Percentiles rank a stretch among this genome's conserved stretches.
These are phyloP conservation scores for Hemileccinum rubropunctum DNA, from an alignment of 768 basidiomycete species.

Conservation along the genomic window DNA sequence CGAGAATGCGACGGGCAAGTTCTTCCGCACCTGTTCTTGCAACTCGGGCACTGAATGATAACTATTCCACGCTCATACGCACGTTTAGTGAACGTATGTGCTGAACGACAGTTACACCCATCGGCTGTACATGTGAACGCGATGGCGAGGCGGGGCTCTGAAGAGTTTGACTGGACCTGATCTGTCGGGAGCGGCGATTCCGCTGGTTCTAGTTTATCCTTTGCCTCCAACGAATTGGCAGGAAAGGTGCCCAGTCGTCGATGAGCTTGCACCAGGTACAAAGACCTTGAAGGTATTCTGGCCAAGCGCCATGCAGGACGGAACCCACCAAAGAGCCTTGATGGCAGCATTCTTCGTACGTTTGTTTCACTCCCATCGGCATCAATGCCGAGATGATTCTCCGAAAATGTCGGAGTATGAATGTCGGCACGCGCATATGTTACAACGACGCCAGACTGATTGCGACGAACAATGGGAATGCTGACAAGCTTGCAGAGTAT, in stretches of 20 bases:
- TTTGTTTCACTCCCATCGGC: too few relatives aligned
- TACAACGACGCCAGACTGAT: too few relatives aligned
- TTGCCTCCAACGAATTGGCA: constrained; percentile 16
- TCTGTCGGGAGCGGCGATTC: constrained; percentile 3
- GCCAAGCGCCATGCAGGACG: constrained; percentile 44
- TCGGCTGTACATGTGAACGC: constrained; percentile 86
- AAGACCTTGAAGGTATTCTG: constrained; percentile 35
- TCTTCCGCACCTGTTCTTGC: constrained; percentile 71
- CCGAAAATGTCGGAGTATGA: constrained; percentile 24
- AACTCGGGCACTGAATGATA: constrained; percentile 86
- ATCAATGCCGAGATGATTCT: constrained; percentile 14
- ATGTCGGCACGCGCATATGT: constrained; percentile 28
- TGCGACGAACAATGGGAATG: constrained; percentile 7
- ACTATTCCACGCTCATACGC: constrained; percentile 90
- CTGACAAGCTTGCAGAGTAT: constrained; percentile 53
- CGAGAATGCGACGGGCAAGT: background rate
- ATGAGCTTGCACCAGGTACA: constrained; percentile 35
- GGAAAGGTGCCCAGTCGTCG: constrained; percentile 32
- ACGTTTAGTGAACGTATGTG: constrained; percentile 82
- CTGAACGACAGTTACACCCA: constrained; percentile 73
- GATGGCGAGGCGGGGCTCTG: constrained; percentile 66
- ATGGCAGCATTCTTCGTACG: constrained; percentile 48
- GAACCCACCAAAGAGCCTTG: constrained; percentile 43
- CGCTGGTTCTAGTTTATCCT: too few relatives aligned
- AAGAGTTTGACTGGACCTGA: constrained; percentile 32